Percentiles rank a stretch among this genome's conserved stretches.
phyloP scores from a whole-genome alignment of 495 filamentous ascomycete species.

The Friedmanniomyces endolithicus region DNA sequence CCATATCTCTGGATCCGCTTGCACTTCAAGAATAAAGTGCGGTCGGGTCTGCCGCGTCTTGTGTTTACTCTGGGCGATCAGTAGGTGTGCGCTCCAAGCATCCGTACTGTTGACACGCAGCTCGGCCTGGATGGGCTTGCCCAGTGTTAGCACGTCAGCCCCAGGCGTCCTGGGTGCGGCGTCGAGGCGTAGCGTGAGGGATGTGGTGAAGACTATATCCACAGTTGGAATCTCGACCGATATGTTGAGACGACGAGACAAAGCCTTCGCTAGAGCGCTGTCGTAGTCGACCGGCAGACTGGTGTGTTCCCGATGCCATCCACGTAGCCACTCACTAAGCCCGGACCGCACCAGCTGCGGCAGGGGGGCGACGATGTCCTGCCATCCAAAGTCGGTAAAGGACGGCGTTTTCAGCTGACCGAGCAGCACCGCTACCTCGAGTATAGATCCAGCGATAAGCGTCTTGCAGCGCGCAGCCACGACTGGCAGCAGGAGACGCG shows the following conservation, averaged over 20 bases:
- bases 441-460: slow-evolving; percentile 15
- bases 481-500: slow-evolving; percentile 37
- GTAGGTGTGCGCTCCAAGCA: slow-evolving; percentile 50
- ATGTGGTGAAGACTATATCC: slow-evolving; percentile 70
- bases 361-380: slow-evolving; percentile 22
- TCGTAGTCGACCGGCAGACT: background rate
- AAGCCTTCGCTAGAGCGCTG: slow-evolving; percentile 3
- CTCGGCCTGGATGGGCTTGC: slow-evolving; percentile 58
- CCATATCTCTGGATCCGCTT: slow-evolving; percentile 65
- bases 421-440: slow-evolving; percentile 22
- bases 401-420: slow-evolving; percentile 18
- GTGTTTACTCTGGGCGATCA: slow-evolving; percentile 18
- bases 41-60: slow-evolving; percentile 24
- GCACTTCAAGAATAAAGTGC: slow-evolving; percentile 75
- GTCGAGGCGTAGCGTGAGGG: slow-evolving; percentile 43
- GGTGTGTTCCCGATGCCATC: slow-evolving; percentile 27
- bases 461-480: slow-evolving; percentile 20
- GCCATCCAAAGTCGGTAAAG: slow-evolving; percentile 28
- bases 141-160: slow-evolving; percentile 41
- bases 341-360: slow-evolving; percentile 17
- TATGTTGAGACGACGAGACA: slow-evolving; percentile 42
- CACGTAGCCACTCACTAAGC: slow-evolving; percentile 23
- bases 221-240: slow-evolving; percentile 79
- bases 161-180: slow-evolving; percentile 19
- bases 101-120: slow-evolving; percentile 66